phyloP scores from a whole-genome alignment of 208 protist genomes.

The Wallacemonas sp. region DNA sequence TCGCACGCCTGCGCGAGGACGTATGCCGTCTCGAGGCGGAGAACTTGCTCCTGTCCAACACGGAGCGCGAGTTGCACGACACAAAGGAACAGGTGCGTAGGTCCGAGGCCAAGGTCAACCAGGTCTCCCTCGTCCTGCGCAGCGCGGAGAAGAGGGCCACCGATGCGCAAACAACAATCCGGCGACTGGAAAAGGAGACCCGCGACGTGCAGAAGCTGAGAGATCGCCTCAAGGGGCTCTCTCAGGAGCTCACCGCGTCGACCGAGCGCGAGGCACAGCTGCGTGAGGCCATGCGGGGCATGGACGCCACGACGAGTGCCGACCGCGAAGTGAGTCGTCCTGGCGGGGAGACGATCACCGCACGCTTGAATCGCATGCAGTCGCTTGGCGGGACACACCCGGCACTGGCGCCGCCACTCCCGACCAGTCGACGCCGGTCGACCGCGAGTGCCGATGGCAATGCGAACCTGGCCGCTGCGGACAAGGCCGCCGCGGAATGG shows the following conservation, averaged over 20 bases:
- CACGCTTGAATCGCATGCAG: not conserved
- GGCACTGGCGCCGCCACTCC: not conserved
- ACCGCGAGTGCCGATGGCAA: not conserved
- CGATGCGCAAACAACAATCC: not conserved
- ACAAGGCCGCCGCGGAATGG: conserved; percentile 10
- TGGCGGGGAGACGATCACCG: conserved; percentile 3
- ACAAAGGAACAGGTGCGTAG: conserved; percentile 11
- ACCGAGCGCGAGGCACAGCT: conserved; percentile 6
- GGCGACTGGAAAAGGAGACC: conserved; percentile 14
- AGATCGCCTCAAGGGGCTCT: conserved; percentile 16
- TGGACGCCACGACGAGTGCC: not conserved
- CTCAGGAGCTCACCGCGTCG: conserved; percentile 21
- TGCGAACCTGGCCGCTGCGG: not conserved
- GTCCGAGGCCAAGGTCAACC: conserved; percentile 13
- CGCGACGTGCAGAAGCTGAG: conserved; percentile 21
- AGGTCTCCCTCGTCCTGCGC: conserved; percentile 5
- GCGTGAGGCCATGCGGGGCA: not conserved
- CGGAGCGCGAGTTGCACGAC: conserved; percentile 30
- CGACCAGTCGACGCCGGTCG: not conserved
- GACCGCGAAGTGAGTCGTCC: not conserved
- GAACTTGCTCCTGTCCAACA: conserved; percentile 32
- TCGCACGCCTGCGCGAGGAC: conserved; percentile 33
- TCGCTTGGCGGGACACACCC: not conserved
- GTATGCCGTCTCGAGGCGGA: conserved; percentile 33
- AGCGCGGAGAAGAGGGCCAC: conserved; percentile 4